phyloP scores from a whole-genome alignment of 306 rosid genomes.

The Pueraria montana region DNA sequence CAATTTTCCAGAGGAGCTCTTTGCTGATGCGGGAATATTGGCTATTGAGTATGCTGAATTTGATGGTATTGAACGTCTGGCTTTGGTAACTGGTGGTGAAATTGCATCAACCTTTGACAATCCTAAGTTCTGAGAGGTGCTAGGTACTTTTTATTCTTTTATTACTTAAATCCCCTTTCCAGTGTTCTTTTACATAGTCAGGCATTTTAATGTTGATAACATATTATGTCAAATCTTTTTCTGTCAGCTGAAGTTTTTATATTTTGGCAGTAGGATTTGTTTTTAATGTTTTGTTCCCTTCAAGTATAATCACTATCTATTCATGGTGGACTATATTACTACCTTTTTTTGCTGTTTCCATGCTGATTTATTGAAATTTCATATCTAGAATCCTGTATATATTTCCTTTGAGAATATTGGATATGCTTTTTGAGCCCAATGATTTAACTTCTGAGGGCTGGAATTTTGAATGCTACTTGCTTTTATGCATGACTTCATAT shows the following conservation, averaged over 20 bases:
- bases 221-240: constrained; percentile 13
- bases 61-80: constrained; percentile 94
- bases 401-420: background rate
- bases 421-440: background rate
- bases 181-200: background rate
- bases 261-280: background rate
- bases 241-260: background rate
- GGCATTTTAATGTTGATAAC: constrained; percentile 23
- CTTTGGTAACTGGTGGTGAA: constrained; percentile 93
- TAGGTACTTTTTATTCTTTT: constrained; percentile 61
- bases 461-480: background rate
- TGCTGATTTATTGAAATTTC: constrained; percentile 17
- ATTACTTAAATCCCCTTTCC: background rate
- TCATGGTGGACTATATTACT: background rate
- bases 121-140: constrained; percentile 96
- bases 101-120: constrained; percentile 98
- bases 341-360: background rate
- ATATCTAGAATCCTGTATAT: background rate
- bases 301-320: background rate
- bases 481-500: background rate
- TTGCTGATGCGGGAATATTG: constrained; percentile 95
- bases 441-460: background rate
- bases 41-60: constrained; percentile 99
- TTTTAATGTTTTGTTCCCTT: constrained; percentile 13
- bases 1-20: constrained; percentile 97